Conservation (phyloP, 257 asterid species). For the Capsicum chinense region DNA sequence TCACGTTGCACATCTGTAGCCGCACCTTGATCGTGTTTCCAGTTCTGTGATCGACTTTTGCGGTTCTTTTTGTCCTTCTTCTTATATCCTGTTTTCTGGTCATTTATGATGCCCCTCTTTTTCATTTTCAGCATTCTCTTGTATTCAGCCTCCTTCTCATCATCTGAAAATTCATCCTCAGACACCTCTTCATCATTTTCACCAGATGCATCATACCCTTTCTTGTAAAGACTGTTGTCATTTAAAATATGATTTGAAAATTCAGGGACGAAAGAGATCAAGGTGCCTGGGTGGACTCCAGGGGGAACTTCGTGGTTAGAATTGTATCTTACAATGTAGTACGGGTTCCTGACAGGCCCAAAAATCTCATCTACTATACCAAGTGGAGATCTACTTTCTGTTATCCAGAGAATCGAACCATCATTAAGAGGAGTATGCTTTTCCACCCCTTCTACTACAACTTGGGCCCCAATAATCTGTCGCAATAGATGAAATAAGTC, state of each 20-base stretch:
- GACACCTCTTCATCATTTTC: constrained; percentile 82
- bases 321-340: constrained; percentile 81
- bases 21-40: constrained; percentile 45
- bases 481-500: constrained; percentile 29
- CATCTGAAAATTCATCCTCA: constrained; percentile 80
- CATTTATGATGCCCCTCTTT: constrained; percentile 61
- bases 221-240: constrained; percentile 71
- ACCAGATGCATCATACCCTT: constrained; percentile 93
- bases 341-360: constrained; percentile 95
- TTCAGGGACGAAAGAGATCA: constrained; percentile 73
- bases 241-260: constrained; percentile 69
- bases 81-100: constrained; percentile 52
- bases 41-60: constrained; percentile 44
- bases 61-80: constrained; percentile 53
- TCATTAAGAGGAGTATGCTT: constrained; percentile 83
- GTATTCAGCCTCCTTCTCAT: constrained; percentile 88
- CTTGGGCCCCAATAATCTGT: constrained; percentile 78
- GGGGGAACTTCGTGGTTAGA: constrained; percentile 74
- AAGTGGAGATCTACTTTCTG: constrained; percentile 69
- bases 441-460: constrained; percentile 85
- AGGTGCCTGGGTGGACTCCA: constrained; percentile 67
- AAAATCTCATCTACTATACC: constrained; percentile 88
- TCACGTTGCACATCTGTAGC: constrained; percentile 29
- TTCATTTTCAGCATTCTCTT: constrained; percentile 66
- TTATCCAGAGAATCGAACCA: constrained; percentile 88